Evolutionary conservation across 306 rosid genomes (phyloP), one percentile per base, ranked within the genome.

Genomic region (Styphnolobium japonicum): DNA sequence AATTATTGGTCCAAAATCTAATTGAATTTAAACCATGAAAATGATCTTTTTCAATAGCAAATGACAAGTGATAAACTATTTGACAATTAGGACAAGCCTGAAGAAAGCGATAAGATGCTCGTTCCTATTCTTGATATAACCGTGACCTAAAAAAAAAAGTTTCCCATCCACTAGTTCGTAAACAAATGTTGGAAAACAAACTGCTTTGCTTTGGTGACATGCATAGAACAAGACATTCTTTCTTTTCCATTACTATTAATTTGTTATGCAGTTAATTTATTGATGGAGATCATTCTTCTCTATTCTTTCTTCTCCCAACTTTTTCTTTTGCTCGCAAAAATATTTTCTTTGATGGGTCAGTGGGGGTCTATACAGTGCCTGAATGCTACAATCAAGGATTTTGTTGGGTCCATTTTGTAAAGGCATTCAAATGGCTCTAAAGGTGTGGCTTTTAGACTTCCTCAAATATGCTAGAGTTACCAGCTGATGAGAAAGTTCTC

Each of bases 291-390:
- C 15, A 61, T 23, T 75, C 42, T 27, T 51, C 71, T 64, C n/a
- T 1, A 8, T 4, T 2, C 42, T 2, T 29, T 70, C 56, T 6
- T 49, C 66, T 19, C 25, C 65, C 48, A 49, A 40, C 78, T 62
- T 62, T 84, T 29, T 60, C 81, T 60, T 51, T 29, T 66, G 62
- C 34, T 48, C 71, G 22, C 48, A 37, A 61, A 61, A 78, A 10
- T 42, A 57, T 58, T 70, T 42, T 34, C 51, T 62, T 73, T 65
- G 87, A 83, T 85, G 84, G 86, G 87, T 76, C 42, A 82, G 80
- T 75, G 86, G 86, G 90, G 90, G 62, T 82, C 87, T 83, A 79
- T 76, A 42, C 55, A 76, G 53, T 69, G 73, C 58, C 14, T 53
- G 15, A 57, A 66, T 55, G 80, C 86, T 71, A 67, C 46, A 73